These are phyloP conservation scores for Diplocarpon mali DNA, from an alignment of 2,329 filamentous ascomycete genomes.

Conservation along the genomic window DNA sequence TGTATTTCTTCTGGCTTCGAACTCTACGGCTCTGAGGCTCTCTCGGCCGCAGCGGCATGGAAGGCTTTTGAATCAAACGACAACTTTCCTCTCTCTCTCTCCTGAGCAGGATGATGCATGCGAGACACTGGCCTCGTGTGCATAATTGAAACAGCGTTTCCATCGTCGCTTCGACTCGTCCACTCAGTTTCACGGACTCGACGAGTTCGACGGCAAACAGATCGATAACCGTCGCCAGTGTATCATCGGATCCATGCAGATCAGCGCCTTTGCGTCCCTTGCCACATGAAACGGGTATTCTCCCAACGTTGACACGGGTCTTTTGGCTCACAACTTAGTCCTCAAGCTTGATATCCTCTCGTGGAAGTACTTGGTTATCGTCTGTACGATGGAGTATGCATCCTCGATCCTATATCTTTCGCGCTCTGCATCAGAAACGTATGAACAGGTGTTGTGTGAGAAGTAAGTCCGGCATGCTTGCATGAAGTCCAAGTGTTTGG, in stretches of 20 bases:
- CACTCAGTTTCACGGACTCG: constrained; percentile 4
- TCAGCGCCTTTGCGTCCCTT: constrained; percentile 1
- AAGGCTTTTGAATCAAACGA: constrained; percentile 7
- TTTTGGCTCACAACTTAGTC: not conserved
- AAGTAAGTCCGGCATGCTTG: constrained; percentile 2
- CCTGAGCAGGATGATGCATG: constrained; percentile 5
- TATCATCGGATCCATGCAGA: constrained; percentile 14
- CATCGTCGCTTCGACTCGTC: constrained; percentile 10
- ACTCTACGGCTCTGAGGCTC: not conserved
- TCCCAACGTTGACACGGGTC: constrained; percentile 3
- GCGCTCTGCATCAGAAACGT: too few relatives aligned
- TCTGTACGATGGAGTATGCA: constrained; percentile 7
- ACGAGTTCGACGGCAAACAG: not conserved
- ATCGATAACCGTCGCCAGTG: constrained; percentile 7
- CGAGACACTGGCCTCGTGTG: not conserved
- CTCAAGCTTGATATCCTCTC: not conserved
- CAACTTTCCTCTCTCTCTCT: not conserved
- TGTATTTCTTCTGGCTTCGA: not conserved
- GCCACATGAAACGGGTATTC: constrained; percentile 4
- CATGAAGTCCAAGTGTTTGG: constrained; percentile 16
- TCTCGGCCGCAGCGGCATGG: not conserved
- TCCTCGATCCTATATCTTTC: not conserved
- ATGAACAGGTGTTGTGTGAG: too few relatives aligned
- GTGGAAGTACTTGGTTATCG: not conserved
- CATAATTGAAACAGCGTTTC: not conserved